phyloP scores from a whole-genome alignment of 2,329 filamentous ascomycete species.

The Diaporthe sp. region DNA sequence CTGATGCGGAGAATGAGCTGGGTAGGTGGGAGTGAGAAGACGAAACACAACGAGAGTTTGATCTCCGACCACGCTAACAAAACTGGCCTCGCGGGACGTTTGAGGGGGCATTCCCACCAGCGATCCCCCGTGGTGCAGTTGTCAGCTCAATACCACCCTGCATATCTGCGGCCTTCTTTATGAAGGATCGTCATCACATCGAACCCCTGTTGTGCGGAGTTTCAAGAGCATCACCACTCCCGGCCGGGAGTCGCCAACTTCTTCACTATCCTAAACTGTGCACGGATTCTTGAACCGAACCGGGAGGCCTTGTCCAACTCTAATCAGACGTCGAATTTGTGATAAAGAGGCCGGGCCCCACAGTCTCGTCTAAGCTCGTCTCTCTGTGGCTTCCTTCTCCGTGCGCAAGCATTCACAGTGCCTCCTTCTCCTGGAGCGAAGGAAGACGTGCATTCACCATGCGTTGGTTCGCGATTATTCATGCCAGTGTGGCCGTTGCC shows the following conservation, averaged over 20 bases:
- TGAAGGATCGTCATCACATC: neutral
- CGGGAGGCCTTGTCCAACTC: neutral
- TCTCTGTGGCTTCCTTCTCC: neutral
- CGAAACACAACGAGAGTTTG: conserved; percentile 10
- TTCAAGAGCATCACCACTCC: neutral
- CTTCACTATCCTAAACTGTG: neutral
- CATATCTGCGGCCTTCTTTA: neutral
- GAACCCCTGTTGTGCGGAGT: neutral
- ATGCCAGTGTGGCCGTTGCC: neutral
- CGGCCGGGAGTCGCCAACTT: too few relatives aligned
- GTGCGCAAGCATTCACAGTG: neutral
- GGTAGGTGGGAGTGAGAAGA: neutral
- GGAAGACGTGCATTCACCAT: neutral
- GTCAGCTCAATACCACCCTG: conserved; percentile 9
- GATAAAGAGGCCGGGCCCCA: neutral
- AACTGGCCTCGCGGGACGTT: neutral
- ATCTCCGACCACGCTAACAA: conserved; percentile 15
- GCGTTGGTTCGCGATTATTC: conserved; percentile 13
- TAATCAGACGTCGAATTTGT: neutral
- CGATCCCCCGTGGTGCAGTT: neutral
- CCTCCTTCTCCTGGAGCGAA: neutral
- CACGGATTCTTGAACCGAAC: neutral
- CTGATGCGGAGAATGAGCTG: neutral
- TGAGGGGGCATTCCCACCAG: neutral
- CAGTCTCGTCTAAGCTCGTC: neutral